Evolutionary conservation across 2,329 filamentous ascomycete species (phyloP).

Genomic region (Sclerotinia sclerotiorum): DNA sequence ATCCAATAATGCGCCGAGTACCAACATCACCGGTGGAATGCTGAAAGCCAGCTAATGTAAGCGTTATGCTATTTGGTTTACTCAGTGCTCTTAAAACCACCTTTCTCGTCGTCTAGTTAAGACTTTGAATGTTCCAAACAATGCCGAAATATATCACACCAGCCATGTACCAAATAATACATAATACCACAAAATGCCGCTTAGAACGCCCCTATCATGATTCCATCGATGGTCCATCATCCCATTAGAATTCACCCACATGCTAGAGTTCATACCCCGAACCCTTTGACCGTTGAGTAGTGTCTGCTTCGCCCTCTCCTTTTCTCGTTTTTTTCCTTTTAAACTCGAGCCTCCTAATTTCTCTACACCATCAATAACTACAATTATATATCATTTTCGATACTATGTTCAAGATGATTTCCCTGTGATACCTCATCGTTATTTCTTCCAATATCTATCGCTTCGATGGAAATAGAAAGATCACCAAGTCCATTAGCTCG

Average conservation of each 20-base stretch:
- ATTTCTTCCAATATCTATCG: neutral
- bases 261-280: neutral
- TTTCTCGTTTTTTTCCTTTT: neutral
- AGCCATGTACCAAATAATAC: neutral
- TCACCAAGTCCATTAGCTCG: constrained; percentile 12
- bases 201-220: neutral
- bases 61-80: constrained; percentile 5
- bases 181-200: neutral
- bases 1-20: neutral
- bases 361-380: neutral
- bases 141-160: neutral
- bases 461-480: neutral
- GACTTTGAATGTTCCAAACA: neutral
- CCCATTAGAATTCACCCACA: neutral
- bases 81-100: neutral
- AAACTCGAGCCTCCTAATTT: neutral
- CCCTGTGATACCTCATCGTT: neutral
- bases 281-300: neutral
- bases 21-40: neutral
- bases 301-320: neutral
- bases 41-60: neutral
- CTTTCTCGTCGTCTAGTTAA: neutral
- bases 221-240: neutral
- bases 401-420: constrained; percentile 1
- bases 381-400: neutral